Evolutionary conservation across 192 early-diverging fungal species (phyloP).

Genomic region (Linnemannia elongata): DNA sequence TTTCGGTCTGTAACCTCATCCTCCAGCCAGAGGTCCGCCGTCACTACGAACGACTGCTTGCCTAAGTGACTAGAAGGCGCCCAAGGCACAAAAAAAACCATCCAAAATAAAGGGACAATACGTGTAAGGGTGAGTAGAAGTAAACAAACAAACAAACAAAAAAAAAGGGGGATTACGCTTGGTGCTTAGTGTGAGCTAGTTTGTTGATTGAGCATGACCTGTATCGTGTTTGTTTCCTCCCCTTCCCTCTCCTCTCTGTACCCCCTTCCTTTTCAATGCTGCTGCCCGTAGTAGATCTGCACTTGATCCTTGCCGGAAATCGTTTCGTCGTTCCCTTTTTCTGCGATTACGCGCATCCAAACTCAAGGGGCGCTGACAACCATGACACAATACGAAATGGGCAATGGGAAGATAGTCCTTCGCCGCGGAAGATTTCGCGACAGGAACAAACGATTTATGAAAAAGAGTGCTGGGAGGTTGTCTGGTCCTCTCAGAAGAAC

Average conservation of each 20-base stretch:
- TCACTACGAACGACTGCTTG: constrained; percentile 53
- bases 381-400: neutral
- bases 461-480: no score
- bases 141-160: neutral
- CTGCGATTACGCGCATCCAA: neutral
- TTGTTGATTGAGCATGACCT: neutral
- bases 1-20: constrained; percentile 54
- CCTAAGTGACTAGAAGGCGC: constrained; percentile 27
- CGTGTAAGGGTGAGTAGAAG: neutral
- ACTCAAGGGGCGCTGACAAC: neutral
- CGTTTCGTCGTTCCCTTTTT: constrained; percentile 1
- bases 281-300: neutral
- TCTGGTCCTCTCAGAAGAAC: no score
- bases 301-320: neutral
- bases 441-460: no score
- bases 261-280: neutral
- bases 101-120: neutral
- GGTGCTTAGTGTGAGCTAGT: neutral
- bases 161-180: neutral
- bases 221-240: neutral
- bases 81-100: neutral
- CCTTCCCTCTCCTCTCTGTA: neutral
- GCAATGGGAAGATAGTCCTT: neutral
- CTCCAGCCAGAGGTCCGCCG: constrained; percentile 53
- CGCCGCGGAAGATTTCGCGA: neutral